These are phyloP conservation scores for Ephemerocybe angulata DNA, from an alignment of 768 basidiomycete species.

Conservation along the genomic window DNA sequence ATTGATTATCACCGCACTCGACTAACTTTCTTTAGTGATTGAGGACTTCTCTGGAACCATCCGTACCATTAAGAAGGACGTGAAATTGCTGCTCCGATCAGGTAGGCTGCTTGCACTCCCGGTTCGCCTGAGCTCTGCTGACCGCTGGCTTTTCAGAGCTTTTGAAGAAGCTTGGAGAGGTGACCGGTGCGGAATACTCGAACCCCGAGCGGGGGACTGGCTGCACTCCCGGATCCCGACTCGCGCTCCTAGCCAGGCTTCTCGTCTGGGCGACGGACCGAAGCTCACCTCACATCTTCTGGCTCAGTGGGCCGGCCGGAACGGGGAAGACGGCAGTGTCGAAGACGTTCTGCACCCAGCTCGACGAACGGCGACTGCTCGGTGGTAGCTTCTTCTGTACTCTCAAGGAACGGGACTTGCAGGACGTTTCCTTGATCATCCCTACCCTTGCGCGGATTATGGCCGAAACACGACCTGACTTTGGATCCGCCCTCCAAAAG, in stretches of 20 bases:
- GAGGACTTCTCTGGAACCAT: no score
- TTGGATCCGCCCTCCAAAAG: not conserved
- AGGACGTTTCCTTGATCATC: not conserved
- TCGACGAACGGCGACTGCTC: not conserved
- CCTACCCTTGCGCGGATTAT: not conserved
- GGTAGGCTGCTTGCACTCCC: no score
- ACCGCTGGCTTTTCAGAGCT: not conserved
- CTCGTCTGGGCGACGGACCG: not conserved
- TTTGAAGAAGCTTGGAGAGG: not conserved
- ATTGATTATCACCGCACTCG: no score
- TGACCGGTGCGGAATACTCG: not conserved
- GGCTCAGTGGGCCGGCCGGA: constrained; percentile 5
- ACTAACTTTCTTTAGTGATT: no score
- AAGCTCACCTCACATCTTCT: not conserved
- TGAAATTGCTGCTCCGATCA: not conserved
- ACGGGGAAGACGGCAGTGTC: constrained; percentile 7
- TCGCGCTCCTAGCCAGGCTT: not conserved
- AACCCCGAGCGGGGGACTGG: not conserved
- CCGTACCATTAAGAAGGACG: not conserved
- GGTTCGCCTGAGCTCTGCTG: no score
- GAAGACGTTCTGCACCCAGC: constrained; percentile 3
- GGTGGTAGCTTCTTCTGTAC: constrained; percentile 10
- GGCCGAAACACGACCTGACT: not conserved
- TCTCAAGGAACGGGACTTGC: not conserved
- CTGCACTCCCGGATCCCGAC: not conserved